A percentile compares a stretch with the other conserved stretches of the same genome.
Conservation (phyloP, 768 basidiomycete genomes). For the Lanmaoa rubissima region DNA sequence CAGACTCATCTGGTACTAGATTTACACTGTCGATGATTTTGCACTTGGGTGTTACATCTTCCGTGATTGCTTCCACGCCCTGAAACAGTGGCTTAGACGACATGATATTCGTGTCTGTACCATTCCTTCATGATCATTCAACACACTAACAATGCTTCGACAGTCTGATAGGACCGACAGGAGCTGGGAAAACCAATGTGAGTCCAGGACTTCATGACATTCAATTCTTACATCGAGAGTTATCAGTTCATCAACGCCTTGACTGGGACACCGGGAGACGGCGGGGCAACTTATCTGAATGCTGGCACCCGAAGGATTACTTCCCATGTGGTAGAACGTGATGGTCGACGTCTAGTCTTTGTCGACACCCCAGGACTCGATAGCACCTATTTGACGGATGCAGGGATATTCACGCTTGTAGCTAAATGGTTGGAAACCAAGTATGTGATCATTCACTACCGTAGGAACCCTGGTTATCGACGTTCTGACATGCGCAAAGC, state of each 20-base stretch:
- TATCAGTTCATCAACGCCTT: conserved; percentile 9
- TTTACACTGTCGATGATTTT: not conserved
- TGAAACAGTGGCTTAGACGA: not conserved
- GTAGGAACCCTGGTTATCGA: not conserved
- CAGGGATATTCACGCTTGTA: not conserved
- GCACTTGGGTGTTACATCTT: too few relatives aligned
- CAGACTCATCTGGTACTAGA: too few relatives aligned
- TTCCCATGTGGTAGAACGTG: not conserved
- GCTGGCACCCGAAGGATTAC: not conserved
- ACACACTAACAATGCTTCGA: not conserved
- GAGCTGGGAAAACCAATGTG: conserved; percentile 10
- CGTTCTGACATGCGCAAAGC: not conserved
- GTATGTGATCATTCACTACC: not conserved
- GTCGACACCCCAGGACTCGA: conserved; percentile 11
- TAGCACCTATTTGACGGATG: not conserved
- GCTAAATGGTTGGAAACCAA: not conserved
- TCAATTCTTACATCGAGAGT: not conserved
- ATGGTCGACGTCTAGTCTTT: not conserved
- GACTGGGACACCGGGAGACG: not conserved
- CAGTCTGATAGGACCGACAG: conserved; percentile 4
- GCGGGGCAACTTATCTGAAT: not conserved
- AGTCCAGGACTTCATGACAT: not conserved
- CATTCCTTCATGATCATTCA: not conserved
- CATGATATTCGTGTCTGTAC: conserved; percentile 6
- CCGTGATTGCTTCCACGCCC: too few relatives aligned